Conservation (phyloP, 345 rosid species). For the Eucalyptus virginea region DNA sequence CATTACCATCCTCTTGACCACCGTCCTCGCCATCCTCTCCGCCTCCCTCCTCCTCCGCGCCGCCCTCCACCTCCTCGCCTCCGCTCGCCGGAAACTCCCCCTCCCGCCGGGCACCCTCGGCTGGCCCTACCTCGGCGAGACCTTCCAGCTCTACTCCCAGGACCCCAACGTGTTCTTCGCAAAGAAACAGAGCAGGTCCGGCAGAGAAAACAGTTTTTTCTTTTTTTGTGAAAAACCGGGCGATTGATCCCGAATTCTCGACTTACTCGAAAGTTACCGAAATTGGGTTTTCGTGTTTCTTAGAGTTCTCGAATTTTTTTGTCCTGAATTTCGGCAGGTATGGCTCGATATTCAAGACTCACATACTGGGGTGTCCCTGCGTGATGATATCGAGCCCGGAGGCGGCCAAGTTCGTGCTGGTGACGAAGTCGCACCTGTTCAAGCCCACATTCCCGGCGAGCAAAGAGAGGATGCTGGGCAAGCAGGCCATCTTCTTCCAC, state of each 20-base stretch:
- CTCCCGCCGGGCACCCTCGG: slow-evolving; percentile 60
- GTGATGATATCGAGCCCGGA: slow-evolving; percentile 38
- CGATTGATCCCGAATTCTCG: background rate
- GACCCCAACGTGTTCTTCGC: slow-evolving; percentile 40
- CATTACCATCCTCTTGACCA: background rate
- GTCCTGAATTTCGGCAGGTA: slow-evolving; percentile 1
- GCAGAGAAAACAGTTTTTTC: background rate
- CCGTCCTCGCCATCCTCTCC: background rate
- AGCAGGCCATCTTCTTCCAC: slow-evolving; percentile 43
- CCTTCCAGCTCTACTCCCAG: slow-evolving; percentile 37
- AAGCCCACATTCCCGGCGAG: slow-evolving; percentile 47
- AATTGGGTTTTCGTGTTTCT: background rate
- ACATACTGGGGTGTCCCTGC: slow-evolving; percentile 45
- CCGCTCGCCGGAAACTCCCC: background rate
- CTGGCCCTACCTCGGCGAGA: slow-evolving; percentile 52
- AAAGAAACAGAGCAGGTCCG: slow-evolving; percentile 22
- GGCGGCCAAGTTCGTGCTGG: slow-evolving; percentile 36
- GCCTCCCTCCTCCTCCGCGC: background rate
- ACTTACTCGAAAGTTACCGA: background rate
- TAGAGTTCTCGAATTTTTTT: too few species aligned
- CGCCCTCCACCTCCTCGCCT: background rate
- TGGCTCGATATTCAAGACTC: slow-evolving; percentile 39
- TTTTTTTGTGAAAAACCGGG: background rate
- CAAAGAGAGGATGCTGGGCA: slow-evolving; percentile 35
- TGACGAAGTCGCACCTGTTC: slow-evolving; percentile 30